phyloP scores from a whole-genome alignment of 352 stramenopile genomes.

The Blastocystis sp. region DNA sequence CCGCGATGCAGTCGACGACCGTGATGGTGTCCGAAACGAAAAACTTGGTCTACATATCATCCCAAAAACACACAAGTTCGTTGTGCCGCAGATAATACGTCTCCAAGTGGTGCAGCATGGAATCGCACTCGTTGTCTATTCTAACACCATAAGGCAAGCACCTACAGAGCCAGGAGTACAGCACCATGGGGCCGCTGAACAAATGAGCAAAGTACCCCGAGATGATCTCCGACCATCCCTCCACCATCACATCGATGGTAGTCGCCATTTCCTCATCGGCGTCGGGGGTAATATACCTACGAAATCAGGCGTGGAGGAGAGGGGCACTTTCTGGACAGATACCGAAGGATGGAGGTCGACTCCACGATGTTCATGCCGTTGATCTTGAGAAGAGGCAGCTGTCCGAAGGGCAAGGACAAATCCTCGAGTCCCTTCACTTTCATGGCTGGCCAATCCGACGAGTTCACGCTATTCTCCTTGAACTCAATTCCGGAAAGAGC shows the following conservation, averaged over 20 bases:
- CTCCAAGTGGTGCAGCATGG: constrained; percentile 33
- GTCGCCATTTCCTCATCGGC: constrained; percentile 12
- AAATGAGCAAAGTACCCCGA: constrained; percentile 46
- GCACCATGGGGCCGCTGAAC: constrained; percentile 3
- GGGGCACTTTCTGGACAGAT: constrained; percentile 60
- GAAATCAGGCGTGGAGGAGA: neutral
- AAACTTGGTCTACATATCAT: constrained; percentile 21
- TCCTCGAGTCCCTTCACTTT: constrained; percentile 42
- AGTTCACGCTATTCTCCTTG: neutral
- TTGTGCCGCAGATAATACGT: constrained; percentile 17
- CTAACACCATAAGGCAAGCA: neutral
- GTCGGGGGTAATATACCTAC: constrained; percentile 42
- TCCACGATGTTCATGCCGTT: constrained; percentile 66
- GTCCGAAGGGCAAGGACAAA: constrained; percentile 54
- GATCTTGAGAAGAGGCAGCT: constrained; percentile 66
- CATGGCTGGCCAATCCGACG: constrained; percentile 30
- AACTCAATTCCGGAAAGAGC: constrained; percentile 24
- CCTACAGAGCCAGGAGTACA: constrained; percentile 42
- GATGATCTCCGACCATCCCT: constrained; percentile 51
- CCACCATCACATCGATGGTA: constrained; percentile 53
- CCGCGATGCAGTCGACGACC: constrained; percentile 41
- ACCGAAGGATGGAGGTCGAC: constrained; percentile 61
- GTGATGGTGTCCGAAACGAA: constrained; percentile 53
- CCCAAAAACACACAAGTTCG: neutral
- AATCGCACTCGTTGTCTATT: constrained; percentile 55